Evolutionary conservation across 78 protist genomes (phyloP), one percentile per base, ranked within the genome.

Genomic region (Chrysochromulina parva): DNA sequence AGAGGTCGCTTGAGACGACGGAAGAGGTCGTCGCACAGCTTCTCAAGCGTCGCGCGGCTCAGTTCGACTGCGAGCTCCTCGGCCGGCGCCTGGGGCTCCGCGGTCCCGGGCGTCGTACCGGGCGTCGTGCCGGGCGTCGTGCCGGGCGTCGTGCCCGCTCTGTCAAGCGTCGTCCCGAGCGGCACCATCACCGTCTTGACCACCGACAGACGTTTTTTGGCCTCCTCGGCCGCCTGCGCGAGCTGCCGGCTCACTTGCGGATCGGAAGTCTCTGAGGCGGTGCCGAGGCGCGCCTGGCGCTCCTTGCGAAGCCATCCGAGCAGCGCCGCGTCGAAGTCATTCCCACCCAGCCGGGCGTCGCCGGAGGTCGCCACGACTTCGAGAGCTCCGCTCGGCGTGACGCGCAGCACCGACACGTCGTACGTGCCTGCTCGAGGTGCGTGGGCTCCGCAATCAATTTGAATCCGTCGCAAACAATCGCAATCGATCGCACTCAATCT

Each of bases 311-410:
- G 62, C 62, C 62, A 58, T 14, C 13, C 62, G 24, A 14, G 62
- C 7, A 58, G 7, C 24, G 62, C 7, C 62, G 62, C 62, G 92
- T 96, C 96, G 67, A 96, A 95, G 59, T 90, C 97, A 50, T 95
- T 96, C 26, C 98, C 98, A 11, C 95, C 90, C 22, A 95, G 60
- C 7, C 88, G 93, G 24, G 95, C 94, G 62, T 97, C 96, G 0
- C 96, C 96, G 1, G 94, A 95, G 19, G 96, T 94, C 22, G 96
- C 94, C 22, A 86, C 28, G 54, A 96, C 95, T 85, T 93, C 96
- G 62, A 96, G 85, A 2, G 91, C 11, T 14, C 94, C 95, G 54
- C 22, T 17, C 24, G 47, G 28, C 76, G 50, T 78, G 55, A 95
- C 54, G 26, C 53, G 24, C 50, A 97, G 88, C 28, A 95, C 85